phyloP scores from a whole-genome alignment of 495 filamentous ascomycete genomes.

The Aspergillus heteromorphus region DNA sequence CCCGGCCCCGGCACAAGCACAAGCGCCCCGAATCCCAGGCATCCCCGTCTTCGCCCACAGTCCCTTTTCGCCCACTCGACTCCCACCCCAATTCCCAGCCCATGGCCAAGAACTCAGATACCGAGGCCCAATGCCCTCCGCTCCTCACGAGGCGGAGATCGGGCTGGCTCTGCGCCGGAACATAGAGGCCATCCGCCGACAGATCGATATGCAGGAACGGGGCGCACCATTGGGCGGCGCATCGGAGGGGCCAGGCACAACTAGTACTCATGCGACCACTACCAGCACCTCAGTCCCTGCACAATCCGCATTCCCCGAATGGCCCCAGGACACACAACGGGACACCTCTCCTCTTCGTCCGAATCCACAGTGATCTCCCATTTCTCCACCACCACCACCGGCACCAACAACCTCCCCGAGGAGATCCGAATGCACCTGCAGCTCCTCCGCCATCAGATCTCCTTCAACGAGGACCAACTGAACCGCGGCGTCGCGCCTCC shows the following conservation, averaged over 20 bases:
- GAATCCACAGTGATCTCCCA: not conserved
- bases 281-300: conserved; percentile 15
- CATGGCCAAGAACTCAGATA: conserved; percentile 12
- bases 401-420: conserved; percentile 2
- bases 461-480: conserved; percentile 36
- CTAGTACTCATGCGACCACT: not conserved
- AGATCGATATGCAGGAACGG: conserved; percentile 15
- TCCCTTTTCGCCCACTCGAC: conserved; percentile 4
- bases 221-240: not conserved
- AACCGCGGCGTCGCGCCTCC: conserved; percentile 27
- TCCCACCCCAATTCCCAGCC: conserved; percentile 5
- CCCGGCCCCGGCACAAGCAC: not conserved
- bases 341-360: not conserved
- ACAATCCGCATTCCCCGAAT: conserved; percentile 16
- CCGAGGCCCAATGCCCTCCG: conserved; percentile 9
- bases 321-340: conserved; percentile 12
- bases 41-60: conserved; percentile 5
- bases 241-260: not conserved
- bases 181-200: conserved; percentile 18
- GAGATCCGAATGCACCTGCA: conserved; percentile 18
- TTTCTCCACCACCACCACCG: not conserved
- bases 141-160: conserved; percentile 14
- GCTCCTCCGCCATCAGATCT: conserved; percentile 29
- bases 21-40: not conserved
- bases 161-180: conserved; percentile 13